Evolutionary conservation across 164 flowering plant species (phyloP), one percentile per base, ranked within the genome.

Genomic region (Chimonanthus salicifolius): DNA sequence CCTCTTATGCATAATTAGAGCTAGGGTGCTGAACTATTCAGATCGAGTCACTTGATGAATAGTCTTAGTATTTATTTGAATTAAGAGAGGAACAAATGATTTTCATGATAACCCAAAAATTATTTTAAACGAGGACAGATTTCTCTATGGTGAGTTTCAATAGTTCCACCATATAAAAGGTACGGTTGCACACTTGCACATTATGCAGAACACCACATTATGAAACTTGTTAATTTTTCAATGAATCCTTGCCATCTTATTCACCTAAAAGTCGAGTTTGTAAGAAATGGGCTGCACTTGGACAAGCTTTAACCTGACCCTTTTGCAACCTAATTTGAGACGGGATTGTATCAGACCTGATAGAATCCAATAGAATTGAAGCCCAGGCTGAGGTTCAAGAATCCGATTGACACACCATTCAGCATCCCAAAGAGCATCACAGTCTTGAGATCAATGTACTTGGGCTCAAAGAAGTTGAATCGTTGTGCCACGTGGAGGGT

Each of bases 331-430:
- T n/a, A 54, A 54, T 33, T 33, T 33, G 33, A 33, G 33, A 15
- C 60, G 11, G 13, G 16, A 15, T 54, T 54, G 68, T 13, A 9
- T 7, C 8, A 4, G 48, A 91, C 97, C 90, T 92, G 97, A 72
- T 96, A 96, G 83, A 96, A 96, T 3, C 98, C 99, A 75, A 95
- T 84, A 75, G 97, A 95, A 78, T 95, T 95, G 85, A 95, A 95
- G 20, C 99, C 99, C 33, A 95, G 86, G 84, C 99, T 95, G 74
- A 95, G 81, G 84, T 96, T 96, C 75, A 96, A 92, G 21, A 96
- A 69, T 16, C 99, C 99, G 58, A 96, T 95, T 20, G 99, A 95
- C 10, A 92, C 81, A 1, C 99, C 99, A 77, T 94, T 94, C 0
- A 94, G 86, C 58, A 96, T 79, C 74, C 99, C 99, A 60, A 96